Evolutionary conservation across 345 rosid species (phyloP), one percentile per base, ranked within the genome.

Genomic region (Noccaea caerulescens): DNA sequence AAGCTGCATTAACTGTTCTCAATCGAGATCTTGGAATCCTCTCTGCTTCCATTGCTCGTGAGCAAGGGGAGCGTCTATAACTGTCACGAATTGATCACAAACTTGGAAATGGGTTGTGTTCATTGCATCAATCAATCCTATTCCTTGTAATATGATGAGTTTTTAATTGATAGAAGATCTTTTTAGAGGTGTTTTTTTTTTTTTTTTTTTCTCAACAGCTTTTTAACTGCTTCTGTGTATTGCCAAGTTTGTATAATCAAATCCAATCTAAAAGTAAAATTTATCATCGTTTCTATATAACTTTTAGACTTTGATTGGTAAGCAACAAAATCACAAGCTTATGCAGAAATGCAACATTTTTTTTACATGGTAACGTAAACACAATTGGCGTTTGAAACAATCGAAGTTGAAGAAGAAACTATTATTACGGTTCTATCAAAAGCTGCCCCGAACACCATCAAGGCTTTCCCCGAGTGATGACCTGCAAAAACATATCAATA

Each of bases 11-110:
- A 71, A 90, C 96, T 12, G 87, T 86, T 83, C 85, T 92, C 68
- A 91, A 92, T 72, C 84, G 86, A 8, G 99, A 92, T 79, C 93
- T 91, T 51, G 87, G 93, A 16, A 86, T 95, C 73, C 92, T 95
- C 12, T 95, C 93, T 0, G 83, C 97, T 53, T 92, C 97, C 50
- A 90, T 95, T 76, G 85, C 88, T 20, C 93, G 92, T 20, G 92
- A 87, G 76, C 80, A 60, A 76, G 89, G 91, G 1, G 75, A 78
- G 56, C 82, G 80, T 63, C 70, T 72, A 8, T 74, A 56, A 72
- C 74, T n/a, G 62, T 65, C 32, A 47, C 6, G 9, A 44, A 59
- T 59, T 51, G 55, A 59, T 37, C 37, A 20, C 23, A 20, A 20
- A 20, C 68, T 49, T 59, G 47, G 13, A 33, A 25, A 23, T 14